phyloP scores from a whole-genome alignment of 768 basidiomycete genomes.

The Trametes cinnabarina region DNA sequence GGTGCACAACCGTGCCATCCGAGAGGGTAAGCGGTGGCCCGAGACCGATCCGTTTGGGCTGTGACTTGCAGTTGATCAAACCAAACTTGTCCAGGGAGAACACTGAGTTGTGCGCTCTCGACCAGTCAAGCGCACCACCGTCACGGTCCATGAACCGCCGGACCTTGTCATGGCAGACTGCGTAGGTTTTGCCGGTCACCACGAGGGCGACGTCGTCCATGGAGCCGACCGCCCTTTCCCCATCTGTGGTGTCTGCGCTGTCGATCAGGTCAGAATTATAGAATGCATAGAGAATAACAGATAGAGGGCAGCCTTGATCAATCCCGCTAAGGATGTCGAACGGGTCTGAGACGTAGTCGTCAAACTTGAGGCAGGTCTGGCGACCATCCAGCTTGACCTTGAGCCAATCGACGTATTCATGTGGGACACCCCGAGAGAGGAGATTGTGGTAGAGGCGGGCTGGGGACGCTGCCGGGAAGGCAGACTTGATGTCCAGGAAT shows the following conservation, averaged over 20 bases:
- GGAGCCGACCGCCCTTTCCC: slow-evolving; percentile 4
- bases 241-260: slow-evolving; percentile 11
- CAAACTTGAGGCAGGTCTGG: slow-evolving; percentile 22
- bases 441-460: slow-evolving; percentile 16
- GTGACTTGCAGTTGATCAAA: slow-evolving; percentile 2
- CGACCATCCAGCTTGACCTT: slow-evolving; percentile 17
- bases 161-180: slow-evolving; percentile 2
- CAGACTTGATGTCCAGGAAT: slow-evolving; percentile 33
- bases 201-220: slow-evolving; percentile 23
- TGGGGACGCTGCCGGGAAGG: slow-evolving; percentile 24
- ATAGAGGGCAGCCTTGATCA: slow-evolving; percentile 33
- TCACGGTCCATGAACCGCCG: slow-evolving; percentile 15
- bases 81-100: slow-evolving; percentile 26
- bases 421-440: slow-evolving; percentile 13
- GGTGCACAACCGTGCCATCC: slow-evolving; percentile 18
- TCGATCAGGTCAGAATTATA: slow-evolving; percentile 30
- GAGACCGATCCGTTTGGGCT: background rate
- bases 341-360: slow-evolving; percentile 21
- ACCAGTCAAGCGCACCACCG: slow-evolving; percentile 30
- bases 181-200: slow-evolving; percentile 1
- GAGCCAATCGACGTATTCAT: slow-evolving; percentile 17
- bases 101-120: slow-evolving; percentile 25
- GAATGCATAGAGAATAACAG: slow-evolving; percentile 30
- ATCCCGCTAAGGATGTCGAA: slow-evolving; percentile 28
- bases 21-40: slow-evolving; percentile 15